phyloP scores from a whole-genome alignment of 2,329 filamentous ascomycete species.

The Calonectria hawksworthii region DNA sequence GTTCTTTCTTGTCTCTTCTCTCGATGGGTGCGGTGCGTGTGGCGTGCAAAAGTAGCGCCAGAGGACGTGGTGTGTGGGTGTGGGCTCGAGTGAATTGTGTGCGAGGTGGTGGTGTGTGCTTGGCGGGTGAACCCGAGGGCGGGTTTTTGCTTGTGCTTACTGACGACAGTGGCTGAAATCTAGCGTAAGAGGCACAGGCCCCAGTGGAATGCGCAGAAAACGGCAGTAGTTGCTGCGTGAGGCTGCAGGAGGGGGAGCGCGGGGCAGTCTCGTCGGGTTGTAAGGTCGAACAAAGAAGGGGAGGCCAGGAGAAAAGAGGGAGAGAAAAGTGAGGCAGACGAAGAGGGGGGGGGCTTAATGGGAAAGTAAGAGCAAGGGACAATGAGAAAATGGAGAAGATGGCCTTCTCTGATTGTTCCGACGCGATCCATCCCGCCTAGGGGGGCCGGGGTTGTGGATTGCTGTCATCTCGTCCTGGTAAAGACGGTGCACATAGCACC shows the following conservation, averaged over 20 bases:
- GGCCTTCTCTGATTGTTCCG: slow-evolving; percentile 11
- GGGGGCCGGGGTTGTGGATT: slow-evolving; percentile 16
- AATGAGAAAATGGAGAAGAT: slow-evolving; percentile 11
- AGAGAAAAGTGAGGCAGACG: not conserved
- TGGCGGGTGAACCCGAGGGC: slow-evolving; percentile 45
- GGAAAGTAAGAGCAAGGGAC: not conserved
- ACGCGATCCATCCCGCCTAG: slow-evolving; percentile 1
- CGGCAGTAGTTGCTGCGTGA: slow-evolving; percentile 17
- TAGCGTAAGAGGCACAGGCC: slow-evolving; percentile 39
- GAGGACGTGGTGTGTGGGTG: not conserved
- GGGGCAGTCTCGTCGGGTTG: not conserved
- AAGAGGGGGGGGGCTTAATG: not conserved
- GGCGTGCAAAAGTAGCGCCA: not conserved
- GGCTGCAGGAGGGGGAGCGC: slow-evolving; percentile 6
- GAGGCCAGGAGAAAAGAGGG: slow-evolving; percentile 11
- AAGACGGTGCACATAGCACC: slow-evolving; percentile 8
- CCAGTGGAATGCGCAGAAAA: slow-evolving; percentile 34
- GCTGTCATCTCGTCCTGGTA: slow-evolving; percentile 24
- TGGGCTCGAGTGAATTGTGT: slow-evolving; percentile 3
- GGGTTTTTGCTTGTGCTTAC: slow-evolving; percentile 40
- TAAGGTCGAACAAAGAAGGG: not conserved
- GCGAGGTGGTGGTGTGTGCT: slow-evolving; percentile 26
- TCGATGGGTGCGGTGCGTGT: slow-evolving; percentile 7
- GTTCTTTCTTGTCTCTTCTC: slow-evolving; percentile 11
- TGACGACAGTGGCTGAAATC: slow-evolving; percentile 46